Evolutionary conservation across 2,329 filamentous ascomycete genomes (phyloP), one percentile per base, ranked within the genome.

Genomic region (Fusarium succisae): DNA sequence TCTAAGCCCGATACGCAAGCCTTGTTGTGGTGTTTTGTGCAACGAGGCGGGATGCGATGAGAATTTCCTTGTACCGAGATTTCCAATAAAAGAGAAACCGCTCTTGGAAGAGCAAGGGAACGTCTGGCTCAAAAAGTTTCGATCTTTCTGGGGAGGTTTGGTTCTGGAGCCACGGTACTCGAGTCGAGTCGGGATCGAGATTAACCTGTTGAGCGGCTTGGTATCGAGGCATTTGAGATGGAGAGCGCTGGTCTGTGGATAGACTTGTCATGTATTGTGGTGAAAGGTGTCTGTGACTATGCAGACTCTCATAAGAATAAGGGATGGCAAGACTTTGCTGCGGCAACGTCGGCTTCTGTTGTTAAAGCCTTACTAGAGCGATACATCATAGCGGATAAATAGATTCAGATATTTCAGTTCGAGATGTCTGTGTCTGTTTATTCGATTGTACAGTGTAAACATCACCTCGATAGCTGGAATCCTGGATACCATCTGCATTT

Each of bases 251-350:
- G 81, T 0, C 60, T 78, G 0, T 81, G 77, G 77, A 75, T 79
- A 6, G 65, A 73, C 1, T 66, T 84, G 6, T 82, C 82, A 0
- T 83, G 81, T 30, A 56, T 85, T 2, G 76, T 83, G 0, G 80
- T 85, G 54, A 83, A 83, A 9, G 62, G 62, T 7, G 41, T 50
- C 6, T 68, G 61, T 2, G 65, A 60, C 12, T 66, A 66, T 37
- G 62, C 47, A 22, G 62, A 68, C 8, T 47, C 32, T 38, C 24
- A 68, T 38, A 68, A 66, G 18, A 32, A 51, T 1, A 50, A 55
- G 18, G 9, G 3, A 5, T 66, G 54, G 54, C 54, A 68, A n/a
- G 26, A 38, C 1, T 68, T 48, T 66, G 47, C 62, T 5, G 62
- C 62, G 1, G 62, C 47, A 7, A 39, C 32, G 7, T n/a, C 20